These are phyloP conservation scores for Pseudopithomyces maydicus DNA, from an alignment of 2,329 filamentous ascomycete genomes.

Conservation along the genomic window DNA sequence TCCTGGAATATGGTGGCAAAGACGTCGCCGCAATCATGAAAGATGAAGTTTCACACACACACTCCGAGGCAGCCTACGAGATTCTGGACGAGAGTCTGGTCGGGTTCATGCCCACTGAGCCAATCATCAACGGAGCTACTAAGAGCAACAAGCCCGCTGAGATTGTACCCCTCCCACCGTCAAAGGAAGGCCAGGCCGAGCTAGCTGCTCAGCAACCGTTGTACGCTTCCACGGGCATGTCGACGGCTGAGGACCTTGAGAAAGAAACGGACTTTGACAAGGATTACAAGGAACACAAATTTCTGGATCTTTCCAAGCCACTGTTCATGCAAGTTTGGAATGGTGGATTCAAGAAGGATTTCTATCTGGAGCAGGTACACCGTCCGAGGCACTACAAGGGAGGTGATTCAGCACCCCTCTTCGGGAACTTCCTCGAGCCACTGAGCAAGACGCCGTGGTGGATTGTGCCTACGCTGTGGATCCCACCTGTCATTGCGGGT, in stretches of 20 bases:
- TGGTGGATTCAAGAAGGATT: constrained; percentile 89
- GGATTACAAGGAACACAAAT: constrained; percentile 92
- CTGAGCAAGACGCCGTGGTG: constrained; percentile 95
- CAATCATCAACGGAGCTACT: constrained; percentile 57
- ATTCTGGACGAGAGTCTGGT: constrained; percentile 86
- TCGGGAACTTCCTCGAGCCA: constrained; percentile 99
- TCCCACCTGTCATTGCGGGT: constrained; percentile 79
- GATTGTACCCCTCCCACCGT: constrained; percentile 60
- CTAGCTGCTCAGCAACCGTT: constrained; percentile 51
- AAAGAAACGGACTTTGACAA: constrained; percentile 76
- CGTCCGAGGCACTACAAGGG: constrained; percentile 95
- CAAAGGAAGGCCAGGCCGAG: constrained; percentile 54
- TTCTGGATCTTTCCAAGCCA: constrained; percentile 85
- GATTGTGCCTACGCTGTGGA: constrained; percentile 81
- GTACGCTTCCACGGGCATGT: constrained; percentile 78
- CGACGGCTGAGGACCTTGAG: constrained; percentile 81
- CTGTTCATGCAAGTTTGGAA: constrained; percentile 87
- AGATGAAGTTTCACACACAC: constrained; percentile 80
- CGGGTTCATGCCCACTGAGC: constrained; percentile 74
- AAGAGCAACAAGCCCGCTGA: constrained; percentile 54
- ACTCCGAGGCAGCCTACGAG: constrained; percentile 94
- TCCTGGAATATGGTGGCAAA: constrained; percentile 87
- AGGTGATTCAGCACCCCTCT: constrained; percentile 87
- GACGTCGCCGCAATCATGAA: constrained; percentile 83
- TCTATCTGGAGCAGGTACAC: constrained; percentile 96